These are phyloP conservation scores for Globisporangium uncinulatum DNA, from an alignment of 352 stramenopile genomes.

Conservation along the genomic window DNA sequence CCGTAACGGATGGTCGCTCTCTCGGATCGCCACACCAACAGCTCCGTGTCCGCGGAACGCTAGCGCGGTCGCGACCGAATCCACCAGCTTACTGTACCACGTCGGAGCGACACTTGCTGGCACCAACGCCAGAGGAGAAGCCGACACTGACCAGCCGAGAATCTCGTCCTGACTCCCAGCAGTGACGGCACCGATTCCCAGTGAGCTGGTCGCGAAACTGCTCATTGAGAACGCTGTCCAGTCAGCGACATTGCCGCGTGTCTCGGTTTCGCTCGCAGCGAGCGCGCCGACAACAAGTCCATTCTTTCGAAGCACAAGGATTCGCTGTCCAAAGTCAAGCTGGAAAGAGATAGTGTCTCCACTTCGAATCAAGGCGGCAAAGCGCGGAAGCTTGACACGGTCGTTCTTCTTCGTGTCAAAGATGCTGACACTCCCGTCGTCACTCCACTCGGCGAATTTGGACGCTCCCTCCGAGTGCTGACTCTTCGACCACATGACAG, in stretches of 20 bases:
- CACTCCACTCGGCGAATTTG: conserved; percentile 21
- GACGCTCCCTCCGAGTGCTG: not conserved
- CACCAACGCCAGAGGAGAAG: conserved; percentile 33
- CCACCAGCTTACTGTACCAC: conserved; percentile 60
- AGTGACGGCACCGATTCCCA: conserved; percentile 2
- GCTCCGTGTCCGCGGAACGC: conserved; percentile 42
- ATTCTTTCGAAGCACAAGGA: conserved; percentile 40
- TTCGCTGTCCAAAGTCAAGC: conserved; percentile 26
- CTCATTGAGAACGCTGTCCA: not conserved
- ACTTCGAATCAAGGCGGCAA: conserved; percentile 20
- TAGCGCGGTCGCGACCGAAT: conserved; percentile 46
- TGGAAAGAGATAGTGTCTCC: conserved; percentile 39
- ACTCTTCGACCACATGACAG: conserved; percentile 2
- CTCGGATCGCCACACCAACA: conserved; percentile 28
- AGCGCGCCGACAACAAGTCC: conserved; percentile 17
- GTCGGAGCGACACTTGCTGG: conserved; percentile 24
- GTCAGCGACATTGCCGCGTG: not conserved
- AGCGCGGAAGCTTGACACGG: conserved; percentile 13
- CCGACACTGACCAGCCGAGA: conserved; percentile 6
- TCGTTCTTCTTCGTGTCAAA: conserved; percentile 3
- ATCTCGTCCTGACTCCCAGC: conserved; percentile 1
- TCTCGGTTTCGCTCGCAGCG: conserved; percentile 1
- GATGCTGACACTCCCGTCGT: conserved; percentile 15
- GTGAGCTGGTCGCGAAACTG: not conserved
- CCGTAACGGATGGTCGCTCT: conserved; percentile 45